Percentiles rank a stretch among this genome's conserved stretches.
phyloP scores from a whole-genome alignment of 768 basidiomycete species.

The Pulveroboletus sp. region DNA sequence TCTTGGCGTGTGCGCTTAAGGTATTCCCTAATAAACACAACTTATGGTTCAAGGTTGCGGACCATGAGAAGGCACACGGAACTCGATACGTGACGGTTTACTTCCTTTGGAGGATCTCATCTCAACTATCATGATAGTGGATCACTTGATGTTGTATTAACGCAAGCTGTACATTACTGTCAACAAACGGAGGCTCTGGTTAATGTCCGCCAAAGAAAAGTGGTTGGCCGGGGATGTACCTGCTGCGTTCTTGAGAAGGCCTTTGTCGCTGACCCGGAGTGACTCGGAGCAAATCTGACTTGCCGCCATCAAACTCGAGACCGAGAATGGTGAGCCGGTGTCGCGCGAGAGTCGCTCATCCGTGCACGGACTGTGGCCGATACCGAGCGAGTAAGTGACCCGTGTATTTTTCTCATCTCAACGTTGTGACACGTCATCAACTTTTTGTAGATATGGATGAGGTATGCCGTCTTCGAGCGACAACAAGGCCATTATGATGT shows the following conservation, averaged over 20 bases:
- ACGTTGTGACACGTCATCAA: background rate
- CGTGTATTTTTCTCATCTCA: background rate
- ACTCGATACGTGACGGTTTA: slow-evolving; percentile 50
- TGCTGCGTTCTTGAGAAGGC: slow-evolving; percentile 90
- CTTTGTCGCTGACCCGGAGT: slow-evolving; percentile 93
- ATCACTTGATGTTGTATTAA: slow-evolving; percentile 77
- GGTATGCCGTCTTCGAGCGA: slow-evolving; percentile 92
- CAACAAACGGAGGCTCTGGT: slow-evolving; percentile 97
- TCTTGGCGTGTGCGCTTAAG: slow-evolving; percentile 86
- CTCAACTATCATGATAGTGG: slow-evolving; percentile 43
- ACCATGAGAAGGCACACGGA: slow-evolving; percentile 90
- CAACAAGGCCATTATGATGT: slow-evolving; percentile 75
- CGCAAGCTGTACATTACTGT: slow-evolving; percentile 82
- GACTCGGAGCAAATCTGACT: slow-evolving; percentile 98
- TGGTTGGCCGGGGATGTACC: slow-evolving; percentile 89
- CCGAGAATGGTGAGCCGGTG: slow-evolving; percentile 89
- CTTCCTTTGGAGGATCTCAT: background rate
- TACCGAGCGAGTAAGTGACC: slow-evolving; percentile 73
- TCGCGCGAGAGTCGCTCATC: slow-evolving; percentile 81
- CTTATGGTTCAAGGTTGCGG: slow-evolving; percentile 91
- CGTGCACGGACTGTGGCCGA: slow-evolving; percentile 90
- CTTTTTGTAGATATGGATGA: slow-evolving; percentile 90
- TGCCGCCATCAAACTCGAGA: slow-evolving; percentile 95
- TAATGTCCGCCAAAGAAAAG: slow-evolving; percentile 98
- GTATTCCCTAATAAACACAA: slow-evolving; percentile 83